Conservation (phyloP, 805 yeast species). For the Saturnispora zaruensis region DNA sequence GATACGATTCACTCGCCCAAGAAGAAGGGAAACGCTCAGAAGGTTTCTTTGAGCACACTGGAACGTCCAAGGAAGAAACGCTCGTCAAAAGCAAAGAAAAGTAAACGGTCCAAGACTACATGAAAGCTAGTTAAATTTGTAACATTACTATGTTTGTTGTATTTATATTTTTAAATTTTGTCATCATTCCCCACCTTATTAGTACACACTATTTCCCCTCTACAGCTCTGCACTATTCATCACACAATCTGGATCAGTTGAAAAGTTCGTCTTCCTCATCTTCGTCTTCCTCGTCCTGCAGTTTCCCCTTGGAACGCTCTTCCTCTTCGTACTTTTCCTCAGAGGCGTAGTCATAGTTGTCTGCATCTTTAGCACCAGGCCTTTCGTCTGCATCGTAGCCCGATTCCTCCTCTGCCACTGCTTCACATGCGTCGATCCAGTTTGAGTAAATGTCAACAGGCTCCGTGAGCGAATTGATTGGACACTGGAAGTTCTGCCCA, state of each 20-base stretch:
- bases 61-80: not conserved
- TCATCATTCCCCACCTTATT: not conserved
- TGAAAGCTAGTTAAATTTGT: not conserved
- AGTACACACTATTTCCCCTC: not conserved
- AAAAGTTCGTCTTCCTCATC: constrained; percentile 15
- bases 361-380: constrained; percentile 15
- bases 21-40: not conserved
- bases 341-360: constrained; percentile 10
- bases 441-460: constrained; percentile 94
- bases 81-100: not conserved
- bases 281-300: constrained; percentile 11
- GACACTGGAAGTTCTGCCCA: constrained; percentile 86
- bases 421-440: constrained; percentile 96
- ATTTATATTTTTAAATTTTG: not conserved
- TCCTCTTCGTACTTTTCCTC: constrained; percentile 7
- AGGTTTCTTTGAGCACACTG: not conserved
- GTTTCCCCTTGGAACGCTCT: not conserved
- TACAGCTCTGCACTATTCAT: not conserved
- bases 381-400: constrained; percentile 20
- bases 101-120: not conserved
- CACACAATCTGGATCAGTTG: not conserved
- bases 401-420: constrained; percentile 62
- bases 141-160: no score
- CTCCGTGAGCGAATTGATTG: constrained; percentile 73
- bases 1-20: not conserved